Evolutionary conservation across 1,284 basidiomycete species (phyloP).

Genomic region (Cutaneotrichosporon daszewskae): DNA sequence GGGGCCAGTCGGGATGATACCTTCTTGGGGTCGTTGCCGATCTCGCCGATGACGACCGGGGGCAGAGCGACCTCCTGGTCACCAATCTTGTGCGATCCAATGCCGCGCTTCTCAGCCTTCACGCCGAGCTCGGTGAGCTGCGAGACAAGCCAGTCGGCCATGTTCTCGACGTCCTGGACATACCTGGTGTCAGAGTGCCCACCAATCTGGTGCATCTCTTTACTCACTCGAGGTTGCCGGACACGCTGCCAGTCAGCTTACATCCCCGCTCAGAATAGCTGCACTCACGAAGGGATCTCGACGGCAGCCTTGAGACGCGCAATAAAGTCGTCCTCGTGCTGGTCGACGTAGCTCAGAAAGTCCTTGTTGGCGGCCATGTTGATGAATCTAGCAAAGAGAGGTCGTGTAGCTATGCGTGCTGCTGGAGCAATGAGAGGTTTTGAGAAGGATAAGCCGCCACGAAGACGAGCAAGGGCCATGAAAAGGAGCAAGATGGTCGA

Average conservation of each 20-base stretch:
- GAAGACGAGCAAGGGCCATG: no score
- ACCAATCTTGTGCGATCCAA: constrained; percentile 78
- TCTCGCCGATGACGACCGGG: constrained; percentile 76
- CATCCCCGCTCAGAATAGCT: neutral
- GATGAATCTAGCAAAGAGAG: neutral
- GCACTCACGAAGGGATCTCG: constrained; percentile 73
- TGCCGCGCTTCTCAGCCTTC: constrained; percentile 62
- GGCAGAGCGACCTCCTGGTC: constrained; percentile 70
- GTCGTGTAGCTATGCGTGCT: neutral
- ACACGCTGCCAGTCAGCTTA: constrained; percentile 36
- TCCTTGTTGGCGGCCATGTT: constrained; percentile 49
- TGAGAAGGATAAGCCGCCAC: no score
- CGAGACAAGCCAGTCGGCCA: constrained; percentile 71
- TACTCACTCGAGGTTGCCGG: constrained; percentile 45
- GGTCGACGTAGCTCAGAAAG: constrained; percentile 62
- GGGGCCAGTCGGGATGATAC: constrained; percentile 16
- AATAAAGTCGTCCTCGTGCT: constrained; percentile 68
- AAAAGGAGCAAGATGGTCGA: no score
- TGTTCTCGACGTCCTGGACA: constrained; percentile 69
- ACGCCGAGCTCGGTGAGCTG: constrained; percentile 72
- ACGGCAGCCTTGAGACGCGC: constrained; percentile 74
- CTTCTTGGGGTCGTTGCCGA: constrained; percentile 77
- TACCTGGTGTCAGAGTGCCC: constrained; percentile 54
- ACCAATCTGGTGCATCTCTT: no score
- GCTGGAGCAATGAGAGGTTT: no score